Percentiles rank a stretch among this genome's conserved stretches.
phyloP scores from a whole-genome alignment of 73 alveolate genomes.

The Paramecium octaurelia region DNA sequence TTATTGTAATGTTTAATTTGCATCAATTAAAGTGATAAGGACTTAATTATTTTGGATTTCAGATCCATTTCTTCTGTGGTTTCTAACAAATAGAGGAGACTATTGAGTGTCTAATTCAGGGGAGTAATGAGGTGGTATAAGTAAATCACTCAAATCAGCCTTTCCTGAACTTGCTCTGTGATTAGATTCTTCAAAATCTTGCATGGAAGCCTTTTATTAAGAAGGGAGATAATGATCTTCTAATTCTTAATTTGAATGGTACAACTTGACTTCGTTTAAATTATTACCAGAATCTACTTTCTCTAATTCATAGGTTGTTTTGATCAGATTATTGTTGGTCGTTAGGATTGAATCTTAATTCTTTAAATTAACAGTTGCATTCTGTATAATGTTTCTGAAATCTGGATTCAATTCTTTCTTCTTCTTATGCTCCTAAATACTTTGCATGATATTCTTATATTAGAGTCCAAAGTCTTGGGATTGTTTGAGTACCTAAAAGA shows the following conservation, averaged over 20 bases:
- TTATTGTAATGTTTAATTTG: not conserved
- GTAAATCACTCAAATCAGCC: not conserved
- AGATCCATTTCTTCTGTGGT: not conserved
- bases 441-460: not conserved
- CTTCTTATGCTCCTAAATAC: not conserved
- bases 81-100: not conserved
- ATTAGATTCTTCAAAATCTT: not conserved
- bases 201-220: not conserved
- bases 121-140: not conserved
- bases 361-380: not conserved
- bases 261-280: not conserved
- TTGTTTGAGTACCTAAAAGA: not conserved
- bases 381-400: not conserved
- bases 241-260: conserved; percentile 10
- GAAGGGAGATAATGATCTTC: not conserved
- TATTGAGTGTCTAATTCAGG: not conserved
- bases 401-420: conserved; percentile 33
- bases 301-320: conserved; percentile 6
- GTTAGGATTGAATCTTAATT: not conserved
- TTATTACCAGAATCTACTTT: not conserved
- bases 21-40: not conserved
- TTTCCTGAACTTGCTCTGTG: not conserved
- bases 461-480: not conserved
- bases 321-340: not conserved
- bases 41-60: not conserved